Evolutionary conservation across 176 grass and related monocot genomes (phyloP).

Genomic region (Oryza coarctata): DNA sequence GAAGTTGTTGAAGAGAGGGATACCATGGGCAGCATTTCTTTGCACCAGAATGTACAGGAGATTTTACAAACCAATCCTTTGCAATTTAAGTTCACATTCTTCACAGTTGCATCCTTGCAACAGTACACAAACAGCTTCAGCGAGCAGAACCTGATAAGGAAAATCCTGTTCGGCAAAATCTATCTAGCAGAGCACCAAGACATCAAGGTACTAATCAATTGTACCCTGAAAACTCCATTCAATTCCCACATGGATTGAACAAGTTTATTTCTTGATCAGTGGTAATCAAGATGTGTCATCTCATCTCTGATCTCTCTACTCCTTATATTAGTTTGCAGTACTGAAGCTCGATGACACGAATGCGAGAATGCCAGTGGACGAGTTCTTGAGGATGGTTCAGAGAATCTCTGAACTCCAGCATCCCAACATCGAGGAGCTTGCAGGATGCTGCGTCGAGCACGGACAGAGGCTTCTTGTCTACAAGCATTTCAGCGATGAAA

Average conservation of each 20-base stretch:
- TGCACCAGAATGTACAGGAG: conserved; percentile 3
- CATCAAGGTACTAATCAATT: conserved; percentile 40
- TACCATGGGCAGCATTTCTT: background rate
- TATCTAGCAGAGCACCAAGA: conserved; percentile 45
- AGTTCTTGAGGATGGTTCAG: conserved; percentile 39
- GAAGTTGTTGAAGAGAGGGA: conserved; percentile 1
- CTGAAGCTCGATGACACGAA: conserved; percentile 40
- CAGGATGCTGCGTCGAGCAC: conserved; percentile 51
- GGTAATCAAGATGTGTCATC: background rate
- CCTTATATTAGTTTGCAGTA: conserved; percentile 33
- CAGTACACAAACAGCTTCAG: conserved; percentile 59
- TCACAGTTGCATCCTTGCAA: conserved; percentile 48
- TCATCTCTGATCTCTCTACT: background rate
- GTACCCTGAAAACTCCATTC: background rate
- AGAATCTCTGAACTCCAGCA: conserved; percentile 37
- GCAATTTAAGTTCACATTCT: conserved; percentile 23
- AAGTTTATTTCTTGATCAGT: background rate
- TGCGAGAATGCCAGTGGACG: background rate
- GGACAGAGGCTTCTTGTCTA: conserved; percentile 57
- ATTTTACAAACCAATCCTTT: background rate
- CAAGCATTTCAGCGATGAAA: conserved; percentile 47
- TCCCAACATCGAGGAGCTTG: conserved; percentile 51
- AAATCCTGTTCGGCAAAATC: conserved; percentile 39
- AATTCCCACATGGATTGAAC: background rate
- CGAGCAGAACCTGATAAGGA: conserved; percentile 27